Evolutionary conservation across 306 rosid species (phyloP), one percentile per base, ranked within the genome.

Genomic region (Prunus davidiana): DNA sequence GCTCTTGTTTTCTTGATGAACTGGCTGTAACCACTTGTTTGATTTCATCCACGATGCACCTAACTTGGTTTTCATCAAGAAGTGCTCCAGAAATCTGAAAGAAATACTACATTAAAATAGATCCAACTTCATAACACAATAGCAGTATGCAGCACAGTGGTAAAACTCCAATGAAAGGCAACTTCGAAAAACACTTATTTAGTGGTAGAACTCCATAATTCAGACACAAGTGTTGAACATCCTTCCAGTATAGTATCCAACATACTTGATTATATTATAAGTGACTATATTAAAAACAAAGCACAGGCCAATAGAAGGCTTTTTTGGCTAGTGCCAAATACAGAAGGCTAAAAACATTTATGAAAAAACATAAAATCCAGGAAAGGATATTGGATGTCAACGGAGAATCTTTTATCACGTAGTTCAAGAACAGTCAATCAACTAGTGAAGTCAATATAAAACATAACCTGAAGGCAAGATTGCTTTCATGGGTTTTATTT

Each of bases 21-120:
- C 97, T 95, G 18, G 96, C 97, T 55, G 98, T 95, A 63, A 92
- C 87, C 70, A 92, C 97, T 79, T 89, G 91, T 69, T 95, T 95
- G 81, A 95, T 87, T 88, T 92, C 97, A 2, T 95, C 92, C 30
- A 95, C 97, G 16, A 95, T 73, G 75, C 90, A 90, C 63, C 75
- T 86, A 38, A 95, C 98, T 81, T 94, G 98, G 80, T 71, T 84
- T 79, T 94, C 98, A 76, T 94, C 94, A 83, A 94, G 87, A 81
- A 95, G 89, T 55, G 87, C 71, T 71, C 98, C 97, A 54, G 97
- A 90, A 63, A 85, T 89, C 98, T 95, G 79, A 73, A 67, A 14
- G 11, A 69, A 62, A 73, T 24, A 18, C 30, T 24, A 68, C 72
- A 68, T 68, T 47, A 46, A 14, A 22, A 22, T 12, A 56, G 62